These are phyloP conservation scores for Trifolium fragiferum DNA, from an alignment of 306 rosid genomes.

Conservation along the genomic window DNA sequence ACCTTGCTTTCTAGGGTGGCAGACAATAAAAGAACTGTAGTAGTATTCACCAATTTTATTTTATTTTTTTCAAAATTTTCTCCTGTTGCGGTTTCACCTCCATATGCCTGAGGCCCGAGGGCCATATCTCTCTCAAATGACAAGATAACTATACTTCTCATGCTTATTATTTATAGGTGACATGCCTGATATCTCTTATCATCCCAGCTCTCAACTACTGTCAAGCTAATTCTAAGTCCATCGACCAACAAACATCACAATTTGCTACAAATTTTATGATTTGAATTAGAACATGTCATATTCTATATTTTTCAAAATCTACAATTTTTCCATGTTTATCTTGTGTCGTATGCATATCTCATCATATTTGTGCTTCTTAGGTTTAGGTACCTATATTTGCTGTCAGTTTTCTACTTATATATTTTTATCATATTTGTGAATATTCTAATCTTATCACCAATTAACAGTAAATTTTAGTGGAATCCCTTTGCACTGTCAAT, in stretches of 20 bases:
- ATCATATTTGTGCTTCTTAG: not conserved
- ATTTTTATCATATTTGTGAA: constrained; percentile 4
- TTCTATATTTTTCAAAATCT: not conserved
- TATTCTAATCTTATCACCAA: constrained; percentile 3
- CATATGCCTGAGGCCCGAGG: too few species aligned
- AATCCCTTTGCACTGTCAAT: constrained; percentile 9
- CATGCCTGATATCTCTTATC: not conserved
- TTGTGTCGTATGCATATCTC: not conserved
- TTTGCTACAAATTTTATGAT: not conserved
- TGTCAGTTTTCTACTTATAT: constrained; percentile 8
- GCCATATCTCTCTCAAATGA: not conserved
- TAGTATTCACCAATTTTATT: not conserved
- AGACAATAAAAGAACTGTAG: constrained; percentile 12
- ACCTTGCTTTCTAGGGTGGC: constrained; percentile 12
- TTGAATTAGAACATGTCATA: constrained; percentile 2
- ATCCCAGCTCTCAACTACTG: not conserved
- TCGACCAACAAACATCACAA: not conserved
- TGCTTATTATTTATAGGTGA: not conserved
- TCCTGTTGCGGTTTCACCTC: too few species aligned
- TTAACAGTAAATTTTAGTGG: constrained; percentile 18
- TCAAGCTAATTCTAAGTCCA: not conserved
- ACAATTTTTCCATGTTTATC: not conserved
- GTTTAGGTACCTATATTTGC: constrained; percentile 15
- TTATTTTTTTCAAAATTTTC: too few species aligned
- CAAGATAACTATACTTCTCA: not conserved